phyloP scores from a whole-genome alignment of 108 stramenopile genomes.

The Cyclotella baltica region DNA sequence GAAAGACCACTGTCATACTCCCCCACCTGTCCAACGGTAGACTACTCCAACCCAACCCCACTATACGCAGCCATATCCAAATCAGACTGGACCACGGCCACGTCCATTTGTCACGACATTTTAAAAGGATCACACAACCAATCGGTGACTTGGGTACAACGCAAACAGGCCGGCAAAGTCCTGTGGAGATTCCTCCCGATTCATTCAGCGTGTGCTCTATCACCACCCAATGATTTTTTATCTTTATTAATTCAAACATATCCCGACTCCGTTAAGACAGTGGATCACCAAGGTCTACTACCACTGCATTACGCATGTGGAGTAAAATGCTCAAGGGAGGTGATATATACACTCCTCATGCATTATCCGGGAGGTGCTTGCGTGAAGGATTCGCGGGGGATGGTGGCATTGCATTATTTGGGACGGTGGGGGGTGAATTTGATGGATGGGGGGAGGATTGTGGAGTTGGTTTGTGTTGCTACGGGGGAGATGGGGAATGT shows the following conservation, averaged over 20 bases:
- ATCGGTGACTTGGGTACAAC: slow-evolving; percentile 80
- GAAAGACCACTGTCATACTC: slow-evolving; percentile 8
- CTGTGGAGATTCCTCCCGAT: slow-evolving; percentile 88
- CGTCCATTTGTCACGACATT: slow-evolving; percentile 28
- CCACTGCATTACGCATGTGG: slow-evolving; percentile 90
- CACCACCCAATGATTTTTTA: slow-evolving; percentile 72
- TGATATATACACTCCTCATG: slow-evolving; percentile 76
- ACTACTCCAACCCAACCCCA: slow-evolving; percentile 75
- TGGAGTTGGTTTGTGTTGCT: slow-evolving; percentile 83
- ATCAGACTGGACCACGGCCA: slow-evolving; percentile 69
- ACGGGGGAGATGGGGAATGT: slow-evolving; percentile 59
- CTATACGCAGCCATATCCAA: slow-evolving; percentile 83
- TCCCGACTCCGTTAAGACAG: slow-evolving; percentile 67
- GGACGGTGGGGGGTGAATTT: slow-evolving; percentile 78
- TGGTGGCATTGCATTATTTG: slow-evolving; percentile 86
- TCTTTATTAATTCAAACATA: slow-evolving; percentile 66
- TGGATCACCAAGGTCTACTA: slow-evolving; percentile 87
- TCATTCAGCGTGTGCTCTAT: slow-evolving; percentile 80
- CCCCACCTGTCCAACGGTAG: slow-evolving; percentile 60
- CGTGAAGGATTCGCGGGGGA: slow-evolving; percentile 73
- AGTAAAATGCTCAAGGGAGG: slow-evolving; percentile 69
- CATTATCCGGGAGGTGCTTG: slow-evolving; percentile 72
- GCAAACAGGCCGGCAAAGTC: slow-evolving; percentile 55
- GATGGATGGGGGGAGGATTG: slow-evolving; percentile 11
- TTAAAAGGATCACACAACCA: slow-evolving; percentile 44